A percentile compares a stretch with the other conserved stretches of the same genome.
These are phyloP conservation scores for Hymenoscyphus fructigenus DNA, from an alignment of 2,329 filamentous ascomycete genomes.

Conservation along the genomic window DNA sequence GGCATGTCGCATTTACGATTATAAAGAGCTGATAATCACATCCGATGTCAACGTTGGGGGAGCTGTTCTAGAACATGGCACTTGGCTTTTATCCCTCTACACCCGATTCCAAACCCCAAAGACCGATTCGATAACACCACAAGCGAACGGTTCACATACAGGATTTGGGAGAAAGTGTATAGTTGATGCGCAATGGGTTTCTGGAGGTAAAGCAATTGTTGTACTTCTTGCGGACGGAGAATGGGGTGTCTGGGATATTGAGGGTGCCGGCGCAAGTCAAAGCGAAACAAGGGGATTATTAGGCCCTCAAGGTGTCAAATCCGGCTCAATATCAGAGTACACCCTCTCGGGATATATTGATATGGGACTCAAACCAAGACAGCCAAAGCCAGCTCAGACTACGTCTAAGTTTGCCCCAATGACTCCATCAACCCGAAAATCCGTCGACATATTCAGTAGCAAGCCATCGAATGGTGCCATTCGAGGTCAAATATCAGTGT, in stretches of 20 bases:
- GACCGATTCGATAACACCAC: conserved; percentile 34
- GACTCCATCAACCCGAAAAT: conserved; percentile 58
- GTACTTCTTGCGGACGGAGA: conserved; percentile 61
- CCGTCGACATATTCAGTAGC: conserved; percentile 31
- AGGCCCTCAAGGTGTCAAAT: conserved; percentile 43
- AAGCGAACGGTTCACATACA: conserved; percentile 50
- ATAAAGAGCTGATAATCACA: conserved; percentile 51
- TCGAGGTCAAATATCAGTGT: conserved; percentile 34
- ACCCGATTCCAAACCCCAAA: conserved; percentile 32
- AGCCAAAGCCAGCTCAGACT: conserved; percentile 29
- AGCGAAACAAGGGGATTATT: conserved; percentile 45
- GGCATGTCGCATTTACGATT: conserved; percentile 63
- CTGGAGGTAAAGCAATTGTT: conserved; percentile 58
- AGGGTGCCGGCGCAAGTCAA: conserved; percentile 56
- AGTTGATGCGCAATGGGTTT: conserved; percentile 62
- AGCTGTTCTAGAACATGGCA: conserved; percentile 49
- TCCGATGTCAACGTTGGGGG: conserved; percentile 50
- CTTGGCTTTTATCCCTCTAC: conserved; percentile 64
- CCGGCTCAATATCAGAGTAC: conserved; percentile 59
- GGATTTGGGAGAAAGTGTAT: conserved; percentile 55
- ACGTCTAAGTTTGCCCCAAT: conserved; percentile 59
- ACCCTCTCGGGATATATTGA: conserved; percentile 60
- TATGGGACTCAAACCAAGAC: conserved; percentile 43
- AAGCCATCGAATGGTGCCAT: conserved; percentile 18
- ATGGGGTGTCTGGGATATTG: conserved; percentile 68